Conservation (phyloP, 2,329 filamentous ascomycete genomes). For the Monosporascus sp. region DNA sequence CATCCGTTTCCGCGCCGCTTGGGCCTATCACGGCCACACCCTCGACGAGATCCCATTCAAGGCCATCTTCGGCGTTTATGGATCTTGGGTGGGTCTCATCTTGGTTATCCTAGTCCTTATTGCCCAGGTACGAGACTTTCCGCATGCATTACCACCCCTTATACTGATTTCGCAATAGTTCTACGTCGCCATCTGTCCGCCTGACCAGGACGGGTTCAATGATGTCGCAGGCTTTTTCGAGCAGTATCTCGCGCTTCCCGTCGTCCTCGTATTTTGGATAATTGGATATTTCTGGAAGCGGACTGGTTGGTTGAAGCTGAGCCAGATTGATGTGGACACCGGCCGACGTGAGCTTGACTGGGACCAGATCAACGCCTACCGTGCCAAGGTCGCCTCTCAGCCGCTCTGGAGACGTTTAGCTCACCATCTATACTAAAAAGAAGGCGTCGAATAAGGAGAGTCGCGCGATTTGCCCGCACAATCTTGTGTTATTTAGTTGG, state of each 20-base stretch:
- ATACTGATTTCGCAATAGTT: slow-evolving; percentile 26
- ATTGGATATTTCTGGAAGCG: slow-evolving; percentile 61
- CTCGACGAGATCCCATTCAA: slow-evolving; percentile 63
- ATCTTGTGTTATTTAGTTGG: not conserved
- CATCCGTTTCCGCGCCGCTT: slow-evolving; percentile 63
- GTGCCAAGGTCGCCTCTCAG: slow-evolving; percentile 37
- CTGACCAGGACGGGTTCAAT: slow-evolving; percentile 22
- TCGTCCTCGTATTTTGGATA: slow-evolving; percentile 49
- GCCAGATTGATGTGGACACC: slow-evolving; percentile 62
- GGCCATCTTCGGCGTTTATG: slow-evolving; percentile 54
- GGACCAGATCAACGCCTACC: slow-evolving; percentile 49
- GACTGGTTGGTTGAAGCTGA: slow-evolving; percentile 48
- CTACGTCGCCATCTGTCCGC: slow-evolving; percentile 38
- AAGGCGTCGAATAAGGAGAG: not conserved
- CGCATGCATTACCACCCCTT: not conserved
- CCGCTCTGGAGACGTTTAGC: slow-evolving; percentile 39
- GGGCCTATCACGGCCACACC: slow-evolving; percentile 56
- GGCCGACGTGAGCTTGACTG: slow-evolving; percentile 59
- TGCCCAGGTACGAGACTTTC: slow-evolving; percentile 38
- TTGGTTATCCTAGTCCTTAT: slow-evolving; percentile 53
- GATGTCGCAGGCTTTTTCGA: slow-evolving; percentile 46
- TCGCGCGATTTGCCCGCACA: not conserved
- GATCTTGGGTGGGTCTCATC: slow-evolving; percentile 58
- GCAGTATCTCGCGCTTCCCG: slow-evolving; percentile 47
- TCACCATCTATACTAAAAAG: slow-evolving; percentile 27